Evolutionary conservation across 768 basidiomycete species (phyloP), one percentile per base, ranked within the genome.

Genomic region (Agrocybe praecox): DNA sequence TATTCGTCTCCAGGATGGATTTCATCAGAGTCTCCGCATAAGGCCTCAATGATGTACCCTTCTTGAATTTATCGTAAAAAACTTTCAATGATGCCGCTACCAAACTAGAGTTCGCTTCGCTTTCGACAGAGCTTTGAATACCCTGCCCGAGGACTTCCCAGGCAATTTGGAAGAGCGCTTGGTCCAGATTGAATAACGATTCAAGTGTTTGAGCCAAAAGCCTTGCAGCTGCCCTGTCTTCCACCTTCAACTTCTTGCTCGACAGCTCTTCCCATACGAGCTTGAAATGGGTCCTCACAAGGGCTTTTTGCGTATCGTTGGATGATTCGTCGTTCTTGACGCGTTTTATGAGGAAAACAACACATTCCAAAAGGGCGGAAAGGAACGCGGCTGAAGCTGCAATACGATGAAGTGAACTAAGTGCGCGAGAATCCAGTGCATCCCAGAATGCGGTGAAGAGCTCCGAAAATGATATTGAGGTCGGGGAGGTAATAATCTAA

Each of bases 401-500:
- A 1, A 75, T 66, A 6, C 84, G 78, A 48, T 86, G 77, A 10
- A 88, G 76, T 0, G 85, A 76, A 33, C 78, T 82, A 5, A 91
- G 76, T 0, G 88, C 85, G 21, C 84, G 81, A 6, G 83, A 83
- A 50, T 90, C 86, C 1, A 92, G 69, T 0, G 92, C 94, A 15
- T 86, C 82, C 94, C 95, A 97, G 64, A 98, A 86, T 0, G 92
- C 84, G 0, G 77, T 72, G 66, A 94, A 90, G 43, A 96, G 73
- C 24, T 79, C 76, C 2, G 74, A 61, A 2, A 88, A 67, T 49
- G 68, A 36, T 24, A 52, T 49, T 22, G 63, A 53, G 10, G 56
- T 56, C 10, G 64, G 56, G 4, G 67, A 69, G 14, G 67, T 67
- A 33, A 75, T 64, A 33, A 72, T 72, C 70, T 77, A 48, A 29